These are phyloP conservation scores for Xenoacremonium recifei DNA, from an alignment of 2,329 filamentous ascomycete genomes.

Conservation along the genomic window DNA sequence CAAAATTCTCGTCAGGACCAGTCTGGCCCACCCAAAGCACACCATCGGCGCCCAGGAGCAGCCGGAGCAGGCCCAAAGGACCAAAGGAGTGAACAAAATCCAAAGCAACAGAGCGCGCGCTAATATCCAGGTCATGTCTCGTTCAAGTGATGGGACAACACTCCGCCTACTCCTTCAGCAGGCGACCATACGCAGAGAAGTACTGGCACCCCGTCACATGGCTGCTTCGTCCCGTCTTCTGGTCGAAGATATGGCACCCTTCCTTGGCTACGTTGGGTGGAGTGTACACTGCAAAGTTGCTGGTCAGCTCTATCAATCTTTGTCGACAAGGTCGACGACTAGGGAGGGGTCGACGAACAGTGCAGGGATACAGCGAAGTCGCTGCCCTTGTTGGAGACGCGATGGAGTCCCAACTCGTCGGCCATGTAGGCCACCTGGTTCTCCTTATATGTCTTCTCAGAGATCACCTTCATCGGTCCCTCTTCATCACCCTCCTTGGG, in stretches of 20 bases:
- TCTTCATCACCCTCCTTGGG: constrained; percentile 51
- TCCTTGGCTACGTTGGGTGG: constrained; percentile 83
- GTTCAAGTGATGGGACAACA: constrained; percentile 9
- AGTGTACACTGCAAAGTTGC: constrained; percentile 62
- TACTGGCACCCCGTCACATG: constrained; percentile 71
- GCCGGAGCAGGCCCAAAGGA: too few species aligned
- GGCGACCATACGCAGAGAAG: constrained; percentile 62
- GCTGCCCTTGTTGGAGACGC: constrained; percentile 72
- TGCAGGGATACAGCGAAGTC: constrained; percentile 84
- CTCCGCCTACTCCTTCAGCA: constrained; percentile 36
- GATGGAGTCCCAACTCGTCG: constrained; percentile 83
- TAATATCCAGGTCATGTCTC: constrained; percentile 21
- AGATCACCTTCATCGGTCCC: constrained; percentile 61
- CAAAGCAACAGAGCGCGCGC: constrained; percentile 10
- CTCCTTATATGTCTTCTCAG: constrained; percentile 64
- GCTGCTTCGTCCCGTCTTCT: constrained; percentile 69
- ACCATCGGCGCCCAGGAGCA: constrained; percentile 6
- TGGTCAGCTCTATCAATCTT: constrained; percentile 31
- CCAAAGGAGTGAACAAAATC: constrained; percentile 7
- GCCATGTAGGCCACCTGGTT: constrained; percentile 89
- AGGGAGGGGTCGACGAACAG: constrained; percentile 41
- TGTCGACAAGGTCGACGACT: constrained; percentile 29
- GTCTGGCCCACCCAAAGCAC: constrained; percentile 3
- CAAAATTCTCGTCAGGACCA: not conserved
- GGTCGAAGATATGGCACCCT: constrained; percentile 81